Conservation (phyloP, 345 rosid genomes). For the Lumnitzera littorea region DNA sequence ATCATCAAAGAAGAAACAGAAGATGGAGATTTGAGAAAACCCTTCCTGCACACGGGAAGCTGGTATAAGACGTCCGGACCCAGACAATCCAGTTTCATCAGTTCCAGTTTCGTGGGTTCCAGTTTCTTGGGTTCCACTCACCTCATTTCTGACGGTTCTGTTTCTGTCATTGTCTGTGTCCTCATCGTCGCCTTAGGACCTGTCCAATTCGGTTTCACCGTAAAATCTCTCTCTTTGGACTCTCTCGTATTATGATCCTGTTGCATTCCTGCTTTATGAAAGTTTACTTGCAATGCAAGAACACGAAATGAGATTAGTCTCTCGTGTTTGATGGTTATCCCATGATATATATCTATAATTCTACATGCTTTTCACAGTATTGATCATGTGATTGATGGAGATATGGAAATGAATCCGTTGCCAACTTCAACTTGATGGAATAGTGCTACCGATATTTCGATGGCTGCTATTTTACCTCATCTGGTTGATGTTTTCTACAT, state of each 20-base stretch:
- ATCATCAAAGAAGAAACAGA: constrained; percentile 52
- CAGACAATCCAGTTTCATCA: constrained; percentile 50
- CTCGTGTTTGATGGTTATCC: no score
- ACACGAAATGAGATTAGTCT: no score
- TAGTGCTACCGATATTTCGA: no score
- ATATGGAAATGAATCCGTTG: no score
- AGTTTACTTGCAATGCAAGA: no score
- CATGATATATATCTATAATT: no score
- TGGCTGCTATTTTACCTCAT: no score
- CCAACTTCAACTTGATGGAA: no score
- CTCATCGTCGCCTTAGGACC: constrained; percentile 67
- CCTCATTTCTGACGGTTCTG: constrained; percentile 53
- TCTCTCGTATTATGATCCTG: neutral
- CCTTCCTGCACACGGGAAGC: constrained; percentile 65
- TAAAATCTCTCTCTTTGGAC: constrained; percentile 8
- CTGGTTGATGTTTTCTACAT: no score
- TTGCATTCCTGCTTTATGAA: neutral
- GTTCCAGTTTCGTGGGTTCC: constrained; percentile 11
- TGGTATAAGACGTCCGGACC: constrained; percentile 64
- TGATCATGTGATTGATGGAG: no score
- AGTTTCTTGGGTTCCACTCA: constrained; percentile 22
- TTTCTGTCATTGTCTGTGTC: constrained; percentile 68
- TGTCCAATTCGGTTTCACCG: constrained; percentile 72
- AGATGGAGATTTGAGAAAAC: constrained; percentile 44
- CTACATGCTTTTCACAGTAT: no score